Conservation (phyloP, 2,329 filamentous ascomycete species). For the Stromatinia cepivora region DNA sequence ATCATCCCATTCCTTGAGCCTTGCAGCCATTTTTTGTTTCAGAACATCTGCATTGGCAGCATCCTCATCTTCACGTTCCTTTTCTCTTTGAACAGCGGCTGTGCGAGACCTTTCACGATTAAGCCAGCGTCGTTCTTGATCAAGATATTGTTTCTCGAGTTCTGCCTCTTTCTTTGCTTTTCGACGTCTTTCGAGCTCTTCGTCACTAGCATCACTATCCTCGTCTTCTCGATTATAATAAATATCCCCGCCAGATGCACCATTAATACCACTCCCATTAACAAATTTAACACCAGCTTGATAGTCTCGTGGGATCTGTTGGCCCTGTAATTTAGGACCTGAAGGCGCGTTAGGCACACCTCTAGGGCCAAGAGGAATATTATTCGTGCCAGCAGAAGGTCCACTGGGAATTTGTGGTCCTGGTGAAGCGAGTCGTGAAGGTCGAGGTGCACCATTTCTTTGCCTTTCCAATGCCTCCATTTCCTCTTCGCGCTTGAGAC, state of each 20-base stretch:
- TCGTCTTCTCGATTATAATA: constrained; percentile 73
- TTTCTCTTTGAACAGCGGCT: constrained; percentile 82
- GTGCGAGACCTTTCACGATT: constrained; percentile 84
- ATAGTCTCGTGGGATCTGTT: constrained; percentile 67
- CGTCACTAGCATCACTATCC: constrained; percentile 83
- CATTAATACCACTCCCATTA: constrained; percentile 71
- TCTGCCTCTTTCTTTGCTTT: constrained; percentile 72
- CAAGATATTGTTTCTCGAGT: constrained; percentile 75
- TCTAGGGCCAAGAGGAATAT: constrained; percentile 73
- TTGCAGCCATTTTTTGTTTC: constrained; percentile 67
- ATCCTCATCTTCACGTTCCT: constrained; percentile 76
- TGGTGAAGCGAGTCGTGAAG: constrained; percentile 71
- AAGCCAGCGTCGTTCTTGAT: constrained; percentile 86
- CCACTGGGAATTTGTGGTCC: constrained; percentile 55
- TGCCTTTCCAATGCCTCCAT: constrained; percentile 82
- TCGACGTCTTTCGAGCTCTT: constrained; percentile 75
- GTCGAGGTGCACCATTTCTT: constrained; percentile 64
- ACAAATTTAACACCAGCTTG: constrained; percentile 81
- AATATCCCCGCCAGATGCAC: constrained; percentile 47
- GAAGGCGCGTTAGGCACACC: constrained; percentile 74
- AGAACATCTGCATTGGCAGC: constrained; percentile 63
- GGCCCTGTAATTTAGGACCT: constrained; percentile 62
- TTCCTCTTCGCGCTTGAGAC: constrained; percentile 85
- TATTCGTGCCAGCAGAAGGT: constrained; percentile 65
- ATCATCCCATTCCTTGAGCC: constrained; percentile 83